A percentile compares a stretch with the other conserved stretches of the same genome.
Conservation (phyloP, 139 green algal species). For the Chlamydomonas eustigma region DNA sequence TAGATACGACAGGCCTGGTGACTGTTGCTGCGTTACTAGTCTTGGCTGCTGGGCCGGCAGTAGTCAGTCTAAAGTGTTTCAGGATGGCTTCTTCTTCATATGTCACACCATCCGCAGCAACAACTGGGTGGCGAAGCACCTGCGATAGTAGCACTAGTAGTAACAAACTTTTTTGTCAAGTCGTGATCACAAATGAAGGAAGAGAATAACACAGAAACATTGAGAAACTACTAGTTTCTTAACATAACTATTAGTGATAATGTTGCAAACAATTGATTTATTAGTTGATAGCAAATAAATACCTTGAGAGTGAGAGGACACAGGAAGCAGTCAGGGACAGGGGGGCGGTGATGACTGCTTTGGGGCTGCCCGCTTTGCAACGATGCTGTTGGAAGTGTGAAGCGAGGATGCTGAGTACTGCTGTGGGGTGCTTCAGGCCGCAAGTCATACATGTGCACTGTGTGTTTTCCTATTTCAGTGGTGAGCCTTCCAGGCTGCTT, state of each 20-base stretch:
- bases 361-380: neutral
- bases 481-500: neutral
- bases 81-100: slow-evolving; percentile 35
- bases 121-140: slow-evolving; percentile 30
- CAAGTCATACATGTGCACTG: no score
- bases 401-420: neutral
- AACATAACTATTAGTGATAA: no score
- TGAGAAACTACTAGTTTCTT: no score
- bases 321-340: slow-evolving; percentile 33
- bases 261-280: neutral
- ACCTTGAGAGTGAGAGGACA: slow-evolving; percentile 31
- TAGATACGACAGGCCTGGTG: no score
- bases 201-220: no score
- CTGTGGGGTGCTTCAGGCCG: no score
- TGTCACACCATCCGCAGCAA: slow-evolving; percentile 33
- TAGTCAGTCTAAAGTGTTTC: slow-evolving; percentile 18
- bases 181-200: no score
- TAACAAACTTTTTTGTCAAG: no score
- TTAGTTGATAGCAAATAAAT: neutral
- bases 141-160: no score
- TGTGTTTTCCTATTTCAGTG: neutral
- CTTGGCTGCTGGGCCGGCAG: neutral
- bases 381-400: no score
- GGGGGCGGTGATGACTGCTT: neutral
- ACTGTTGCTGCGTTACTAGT: no score